Base-by-base conservation (phyloP, 768 basidiomycete species). In the Amanita muscaria region DNA sequence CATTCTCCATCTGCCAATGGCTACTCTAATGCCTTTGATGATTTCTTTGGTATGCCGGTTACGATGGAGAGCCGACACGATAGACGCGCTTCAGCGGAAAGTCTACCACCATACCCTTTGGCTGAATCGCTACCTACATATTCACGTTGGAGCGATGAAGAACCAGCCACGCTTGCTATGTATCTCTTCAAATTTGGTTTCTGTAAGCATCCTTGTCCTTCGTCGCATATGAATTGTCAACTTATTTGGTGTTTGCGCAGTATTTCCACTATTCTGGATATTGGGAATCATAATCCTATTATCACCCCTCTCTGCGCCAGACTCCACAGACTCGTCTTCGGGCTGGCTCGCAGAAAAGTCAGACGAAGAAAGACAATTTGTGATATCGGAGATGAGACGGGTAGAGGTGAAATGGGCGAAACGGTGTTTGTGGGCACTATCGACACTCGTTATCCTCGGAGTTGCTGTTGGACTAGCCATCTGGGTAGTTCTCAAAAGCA, bases 131-230 rank as follows among this genome's bases (percentile, higher is more conserved):
- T 58, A 24, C 70, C 66, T 31, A 64, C 58, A 30, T 69, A 62
- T 55, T 56, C 65, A n/a, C 51, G 56, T 7, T 60, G 64, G 46
- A 60, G 63, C 16, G 27, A 29, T 6, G 27, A 6, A 12, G 76
- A 81, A 62, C 67, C 70, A 25, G 58, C 66, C 3, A 80, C 77
- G 19, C 70, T 80, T 39, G 74, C 79, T 5, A 69, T 72, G 60
- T 77, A 72, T 56, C 59, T 81, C 36, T 80, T 81, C 64, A 74
- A 73, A 53, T 79, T 79, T 47, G 77, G 78, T 34, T 80, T 81
- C 54, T 54, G 79, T 80, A 52, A 55, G 79, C 64, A 36, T 43
- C 18, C 43, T 30, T 33, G 35, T 7, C 34, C 6, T 15, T 31
- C n/a, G 10, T 23, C 21, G 6, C n/a, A 36, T 15, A 18, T 36